Evolutionary conservation across 768 basidiomycete species (phyloP), one percentile per base, ranked within the genome.

Genomic region (Trametes cinnabarina): DNA sequence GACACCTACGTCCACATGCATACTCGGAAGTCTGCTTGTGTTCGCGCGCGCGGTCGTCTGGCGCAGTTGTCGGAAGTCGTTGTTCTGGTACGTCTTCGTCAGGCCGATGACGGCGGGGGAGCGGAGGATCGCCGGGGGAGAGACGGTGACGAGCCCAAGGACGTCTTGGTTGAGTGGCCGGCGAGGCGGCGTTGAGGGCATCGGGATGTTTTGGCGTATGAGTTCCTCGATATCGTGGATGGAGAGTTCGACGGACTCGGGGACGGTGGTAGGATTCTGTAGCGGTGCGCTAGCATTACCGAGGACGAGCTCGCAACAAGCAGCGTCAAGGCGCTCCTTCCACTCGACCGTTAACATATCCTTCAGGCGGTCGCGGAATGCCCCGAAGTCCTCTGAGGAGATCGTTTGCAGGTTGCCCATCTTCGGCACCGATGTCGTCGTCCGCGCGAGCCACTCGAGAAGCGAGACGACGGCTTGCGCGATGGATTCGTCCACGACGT

Each of bases 1-100:
- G 65, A 67, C 61, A 79, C 84, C 70, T 72, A 86, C 84, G 68
- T 86, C 84, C 52, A 86, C 91, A 72, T 94, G 92, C 77, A 85
- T 86, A 71, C 92, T 93, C 10, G 92, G 92, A 43, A 93, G 76
- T 65, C 92, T 78, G 72, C 91, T 93, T 54, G 90, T 93, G 66
- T 93, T 94, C 69, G 90, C 82, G 65, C 88, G 82, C 62, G 86
- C 82, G 10, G 83, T 80, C 30, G 88, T 73, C 69, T 86, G 85
- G 47, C 91, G 76, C 62, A 91, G 74, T 67, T 88, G 82, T 51
- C 92, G 79, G 65, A 94, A 94, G 69, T 93, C 91, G 64, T 94
- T 92, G 68, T 82, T 87, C 20, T 69, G 70, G 63, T 94, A 94
- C 59, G 81, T 92, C 73, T 92, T 94, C 11, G 92, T 92, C 25